Conservation (phyloP, 345 rosid species). For the Populus ilicifolia region DNA sequence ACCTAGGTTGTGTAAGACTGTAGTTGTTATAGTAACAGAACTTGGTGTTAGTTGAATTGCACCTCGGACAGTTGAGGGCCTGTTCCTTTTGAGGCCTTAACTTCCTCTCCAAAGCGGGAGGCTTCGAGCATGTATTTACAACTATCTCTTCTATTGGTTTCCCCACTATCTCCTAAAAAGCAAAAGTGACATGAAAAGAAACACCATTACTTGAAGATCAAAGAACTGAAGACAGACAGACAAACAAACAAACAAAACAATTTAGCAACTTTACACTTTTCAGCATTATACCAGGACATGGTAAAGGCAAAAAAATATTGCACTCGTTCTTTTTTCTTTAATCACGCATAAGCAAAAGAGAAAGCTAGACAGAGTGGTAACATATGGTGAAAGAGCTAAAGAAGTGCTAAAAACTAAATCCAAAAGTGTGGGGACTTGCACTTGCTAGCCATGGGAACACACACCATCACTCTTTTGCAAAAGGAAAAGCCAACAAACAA, state of each 20-base stretch:
- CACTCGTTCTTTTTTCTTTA: conserved; percentile 1
- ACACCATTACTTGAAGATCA: conserved; percentile 20
- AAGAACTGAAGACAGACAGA: conserved; percentile 30
- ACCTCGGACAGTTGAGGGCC: conserved; percentile 90
- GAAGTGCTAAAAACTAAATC: conserved; percentile 34
- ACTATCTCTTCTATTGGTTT: conserved; percentile 84
- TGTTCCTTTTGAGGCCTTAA: conserved; percentile 75
- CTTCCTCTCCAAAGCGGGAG: conserved; percentile 52
- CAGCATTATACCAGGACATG: conserved; percentile 22
- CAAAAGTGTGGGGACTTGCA: conserved; percentile 44
- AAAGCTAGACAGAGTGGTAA: conserved; percentile 42
- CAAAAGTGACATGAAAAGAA: background rate
- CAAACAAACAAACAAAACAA: conserved; percentile 31
- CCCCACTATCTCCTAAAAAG: conserved; percentile 73
- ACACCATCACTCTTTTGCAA: conserved; percentile 15
- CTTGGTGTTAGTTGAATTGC: conserved; percentile 91
- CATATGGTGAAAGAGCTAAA: conserved; percentile 11
- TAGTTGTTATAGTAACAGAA: conserved; percentile 99
- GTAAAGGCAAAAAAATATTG: background rate
- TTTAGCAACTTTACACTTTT: conserved; percentile 27
- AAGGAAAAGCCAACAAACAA: conserved; percentile 14
- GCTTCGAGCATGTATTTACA: conserved; percentile 53
- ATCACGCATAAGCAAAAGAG: conserved; percentile 30
- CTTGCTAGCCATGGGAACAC: conserved; percentile 36
- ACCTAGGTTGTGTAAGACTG: conserved; percentile 95